Conservation (phyloP, 805 yeast genomes). For the Henningerozyma blattae region DNA sequence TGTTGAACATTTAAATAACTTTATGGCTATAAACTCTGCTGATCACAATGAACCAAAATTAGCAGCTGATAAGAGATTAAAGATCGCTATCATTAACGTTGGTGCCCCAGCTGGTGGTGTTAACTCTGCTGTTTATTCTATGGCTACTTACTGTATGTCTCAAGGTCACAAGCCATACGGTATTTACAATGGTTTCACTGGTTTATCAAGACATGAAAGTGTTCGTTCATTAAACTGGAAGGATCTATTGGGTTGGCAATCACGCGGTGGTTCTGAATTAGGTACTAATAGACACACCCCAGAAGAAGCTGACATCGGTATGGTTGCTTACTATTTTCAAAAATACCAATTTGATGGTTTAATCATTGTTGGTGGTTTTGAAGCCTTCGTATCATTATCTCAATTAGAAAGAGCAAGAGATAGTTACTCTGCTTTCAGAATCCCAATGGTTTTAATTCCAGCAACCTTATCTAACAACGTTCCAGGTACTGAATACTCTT, state of each 20-base stretch:
- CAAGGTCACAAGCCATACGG: conserved; percentile 64
- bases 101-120: conserved; percentile 78
- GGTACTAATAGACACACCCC: conserved; percentile 73
- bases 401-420: conserved; percentile 49
- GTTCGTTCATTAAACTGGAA: conserved; percentile 53
- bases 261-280: conserved; percentile 67
- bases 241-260: conserved; percentile 62
- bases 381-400: conserved; percentile 60
- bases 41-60: conserved; percentile 53
- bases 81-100: conserved; percentile 59
- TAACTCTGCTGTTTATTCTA: conserved; percentile 67
- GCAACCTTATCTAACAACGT: conserved; percentile 74
- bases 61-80: conserved; percentile 41
- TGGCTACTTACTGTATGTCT: conserved; percentile 63
- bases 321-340: conserved; percentile 61
- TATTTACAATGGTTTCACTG: conserved; percentile 64
- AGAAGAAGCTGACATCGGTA: conserved; percentile 51
- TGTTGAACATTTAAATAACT: conserved; percentile 50
- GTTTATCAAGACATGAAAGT: conserved; percentile 51
- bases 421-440: conserved; percentile 57
- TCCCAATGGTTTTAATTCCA: conserved; percentile 69
- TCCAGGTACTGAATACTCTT: conserved; percentile 71
- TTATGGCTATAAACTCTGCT: conserved; percentile 54
- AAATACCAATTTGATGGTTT: conserved; percentile 60
- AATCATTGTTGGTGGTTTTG: conserved; percentile 71